These are phyloP conservation scores for Erodium texanum DNA, from an alignment of 441 rosid species.

Conservation along the genomic window DNA sequence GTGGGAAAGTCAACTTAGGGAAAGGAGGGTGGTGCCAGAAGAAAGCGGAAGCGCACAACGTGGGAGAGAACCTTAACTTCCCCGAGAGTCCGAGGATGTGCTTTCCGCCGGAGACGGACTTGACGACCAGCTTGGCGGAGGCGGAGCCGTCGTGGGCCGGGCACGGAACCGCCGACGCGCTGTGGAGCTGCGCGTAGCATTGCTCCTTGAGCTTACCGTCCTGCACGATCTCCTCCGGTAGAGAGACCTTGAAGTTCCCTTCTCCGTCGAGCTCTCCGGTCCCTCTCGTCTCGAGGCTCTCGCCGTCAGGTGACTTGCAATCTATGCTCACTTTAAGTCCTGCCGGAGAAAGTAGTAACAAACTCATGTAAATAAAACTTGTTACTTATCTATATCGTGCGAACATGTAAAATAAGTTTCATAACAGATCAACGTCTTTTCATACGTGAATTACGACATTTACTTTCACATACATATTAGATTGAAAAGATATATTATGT, in stretches of 20 bases:
- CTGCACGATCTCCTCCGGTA: slow-evolving; percentile 41
- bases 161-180: slow-evolving; percentile 49
- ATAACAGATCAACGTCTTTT: too few relatives aligned
- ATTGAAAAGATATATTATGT: too few relatives aligned
- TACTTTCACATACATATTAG: too few relatives aligned
- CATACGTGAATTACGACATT: too few relatives aligned
- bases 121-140: slow-evolving; percentile 46
- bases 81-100: slow-evolving; percentile 39
- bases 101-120: slow-evolving; percentile 25
- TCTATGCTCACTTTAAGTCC: slow-evolving; percentile 69
- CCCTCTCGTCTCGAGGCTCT: slow-evolving; percentile 42
- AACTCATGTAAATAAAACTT: too few relatives aligned
- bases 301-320: slow-evolving; percentile 48
- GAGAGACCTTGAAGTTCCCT: slow-evolving; percentile 57
- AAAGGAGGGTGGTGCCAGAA: background rate
- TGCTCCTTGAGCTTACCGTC: slow-evolving; percentile 53
- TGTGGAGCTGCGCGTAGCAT: slow-evolving; percentile 81
- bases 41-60: background rate
- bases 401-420: too few relatives aligned
- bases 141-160: slow-evolving; percentile 42
- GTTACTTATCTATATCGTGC: too few relatives aligned
- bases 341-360: slow-evolving; percentile 14
- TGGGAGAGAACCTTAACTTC: background rate
- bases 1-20: background rate
- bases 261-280: slow-evolving; percentile 40